Evolutionary conservation across 2,329 filamentous ascomycete species (phyloP).

Genomic region (Microsporum audouinii): DNA sequence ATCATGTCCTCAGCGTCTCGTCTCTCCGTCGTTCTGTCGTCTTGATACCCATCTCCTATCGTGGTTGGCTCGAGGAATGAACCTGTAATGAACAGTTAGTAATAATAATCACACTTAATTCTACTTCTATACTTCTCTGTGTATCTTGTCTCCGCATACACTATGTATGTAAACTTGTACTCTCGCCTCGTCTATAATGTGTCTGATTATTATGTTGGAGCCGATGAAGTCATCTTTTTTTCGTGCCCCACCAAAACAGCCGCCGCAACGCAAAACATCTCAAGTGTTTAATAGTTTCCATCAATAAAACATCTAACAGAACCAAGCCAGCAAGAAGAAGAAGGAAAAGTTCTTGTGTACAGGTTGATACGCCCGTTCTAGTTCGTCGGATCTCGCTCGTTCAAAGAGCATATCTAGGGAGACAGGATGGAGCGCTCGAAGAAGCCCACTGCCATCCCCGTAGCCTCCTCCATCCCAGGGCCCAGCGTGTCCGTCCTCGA

Average conservation of each 20-base stretch:
- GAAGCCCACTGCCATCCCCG: constrained; percentile 65
- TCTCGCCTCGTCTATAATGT: not conserved
- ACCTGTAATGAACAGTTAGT: too few relatives aligned
- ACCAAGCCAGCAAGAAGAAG: not conserved
- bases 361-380: not conserved
- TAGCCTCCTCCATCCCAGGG: constrained; percentile 62
- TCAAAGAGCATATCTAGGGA: not conserved
- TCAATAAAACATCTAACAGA: not conserved
- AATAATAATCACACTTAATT: too few relatives aligned
- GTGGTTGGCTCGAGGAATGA: too few relatives aligned
- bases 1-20: too few relatives aligned
- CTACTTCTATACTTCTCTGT: too few relatives aligned
- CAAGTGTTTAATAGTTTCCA: not conserved
- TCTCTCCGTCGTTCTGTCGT: too few relatives aligned
- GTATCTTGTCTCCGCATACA: not conserved
- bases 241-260: not conserved
- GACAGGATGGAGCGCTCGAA: constrained; percentile 71
- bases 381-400: too few relatives aligned
- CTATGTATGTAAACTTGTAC: not conserved
- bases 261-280: not conserved
- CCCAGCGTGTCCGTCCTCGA: constrained; percentile 66
- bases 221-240: not conserved
- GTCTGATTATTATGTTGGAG: not conserved
- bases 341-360: not conserved
- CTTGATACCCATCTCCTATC: too few relatives aligned